These are phyloP conservation scores for Ceratocystiopsis brevicomis DNA, from an alignment of 2,329 filamentous ascomycete species.

Conservation along the genomic window DNA sequence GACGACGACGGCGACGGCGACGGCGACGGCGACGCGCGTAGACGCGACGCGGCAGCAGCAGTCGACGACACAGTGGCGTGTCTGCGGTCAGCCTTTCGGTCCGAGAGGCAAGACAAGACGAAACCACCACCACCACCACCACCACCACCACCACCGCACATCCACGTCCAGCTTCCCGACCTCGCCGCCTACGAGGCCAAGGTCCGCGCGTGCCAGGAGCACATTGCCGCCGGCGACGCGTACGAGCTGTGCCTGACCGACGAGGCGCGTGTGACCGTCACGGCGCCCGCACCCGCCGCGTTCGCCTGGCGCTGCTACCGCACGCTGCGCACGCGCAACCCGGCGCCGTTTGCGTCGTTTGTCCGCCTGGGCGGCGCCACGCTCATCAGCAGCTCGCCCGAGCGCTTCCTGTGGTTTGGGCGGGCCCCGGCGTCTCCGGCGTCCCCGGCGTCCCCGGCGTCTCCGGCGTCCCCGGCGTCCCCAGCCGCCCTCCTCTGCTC, in stretches of 20 bases:
- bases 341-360: constrained; percentile 72
- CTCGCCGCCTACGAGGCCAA: constrained; percentile 40
- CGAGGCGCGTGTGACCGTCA: constrained; percentile 41
- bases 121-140: no score
- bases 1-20: no score
- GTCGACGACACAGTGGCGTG: not conserved
- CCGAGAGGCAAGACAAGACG: no score
- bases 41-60: no score
- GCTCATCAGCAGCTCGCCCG: constrained; percentile 67
- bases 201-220: constrained; percentile 49
- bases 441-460: not conserved
- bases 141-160: not conserved
- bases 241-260: constrained; percentile 76
- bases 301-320: constrained; percentile 52
- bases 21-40: constrained; percentile 12
- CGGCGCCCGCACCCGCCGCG: constrained; percentile 16
- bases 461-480: constrained; percentile 18
- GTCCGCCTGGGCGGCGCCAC: constrained; percentile 50
- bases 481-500: constrained; percentile 28
- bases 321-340: constrained; percentile 49
- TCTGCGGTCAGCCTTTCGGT: not conserved
- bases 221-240: constrained; percentile 58
- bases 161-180: constrained; percentile 22
- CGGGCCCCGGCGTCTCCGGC: not conserved
- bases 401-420: constrained; percentile 49